These are phyloP conservation scores for Neonectria ditissima DNA, from an alignment of 2,329 filamentous ascomycete genomes.

Conservation along the genomic window DNA sequence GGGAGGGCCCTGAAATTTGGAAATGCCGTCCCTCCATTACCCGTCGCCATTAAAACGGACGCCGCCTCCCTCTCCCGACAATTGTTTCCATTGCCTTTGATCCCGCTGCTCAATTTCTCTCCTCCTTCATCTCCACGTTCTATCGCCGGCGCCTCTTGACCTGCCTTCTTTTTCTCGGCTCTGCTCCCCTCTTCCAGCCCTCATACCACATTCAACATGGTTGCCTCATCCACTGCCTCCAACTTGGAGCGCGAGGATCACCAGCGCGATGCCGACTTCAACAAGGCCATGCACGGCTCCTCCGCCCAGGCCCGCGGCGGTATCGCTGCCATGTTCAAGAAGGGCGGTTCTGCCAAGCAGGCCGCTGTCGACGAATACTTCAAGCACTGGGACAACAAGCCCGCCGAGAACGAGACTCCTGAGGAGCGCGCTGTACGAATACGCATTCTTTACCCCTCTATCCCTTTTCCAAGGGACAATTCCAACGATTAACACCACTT, in stretches of 20 bases:
- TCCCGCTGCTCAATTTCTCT: constrained; percentile 13
- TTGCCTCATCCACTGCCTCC: constrained; percentile 52
- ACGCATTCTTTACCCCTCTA: constrained; percentile 30
- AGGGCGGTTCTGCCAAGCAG: constrained; percentile 80
- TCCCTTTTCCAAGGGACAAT: constrained; percentile 6
- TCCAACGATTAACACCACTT: constrained; percentile 34
- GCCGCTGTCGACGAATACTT: constrained; percentile 92
- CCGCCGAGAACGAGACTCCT: constrained; percentile 81
- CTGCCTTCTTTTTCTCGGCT: constrained; percentile 20
- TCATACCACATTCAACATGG: constrained; percentile 56
- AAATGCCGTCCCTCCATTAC: constrained; percentile 37
- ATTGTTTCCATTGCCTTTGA: constrained; percentile 30
- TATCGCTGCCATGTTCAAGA: constrained; percentile 85
- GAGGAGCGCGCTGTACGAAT: constrained; percentile 79
- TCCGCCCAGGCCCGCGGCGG: constrained; percentile 78
- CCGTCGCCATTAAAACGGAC: constrained; percentile 43
- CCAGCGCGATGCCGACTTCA: constrained; percentile 88
- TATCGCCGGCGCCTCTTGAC: constrained; percentile 14
- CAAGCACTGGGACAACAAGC: constrained; percentile 95
- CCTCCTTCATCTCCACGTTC: constrained; percentile 2
- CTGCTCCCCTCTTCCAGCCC: constrained; percentile 28
- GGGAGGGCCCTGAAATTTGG: constrained; percentile 48
- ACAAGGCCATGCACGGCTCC: constrained; percentile 84
- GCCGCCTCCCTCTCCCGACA: constrained; percentile 22
- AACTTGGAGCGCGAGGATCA: constrained; percentile 85